Evolutionary conservation across 1,284 basidiomycete species (phyloP).

Genomic region (Omphalotus olearius): DNA sequence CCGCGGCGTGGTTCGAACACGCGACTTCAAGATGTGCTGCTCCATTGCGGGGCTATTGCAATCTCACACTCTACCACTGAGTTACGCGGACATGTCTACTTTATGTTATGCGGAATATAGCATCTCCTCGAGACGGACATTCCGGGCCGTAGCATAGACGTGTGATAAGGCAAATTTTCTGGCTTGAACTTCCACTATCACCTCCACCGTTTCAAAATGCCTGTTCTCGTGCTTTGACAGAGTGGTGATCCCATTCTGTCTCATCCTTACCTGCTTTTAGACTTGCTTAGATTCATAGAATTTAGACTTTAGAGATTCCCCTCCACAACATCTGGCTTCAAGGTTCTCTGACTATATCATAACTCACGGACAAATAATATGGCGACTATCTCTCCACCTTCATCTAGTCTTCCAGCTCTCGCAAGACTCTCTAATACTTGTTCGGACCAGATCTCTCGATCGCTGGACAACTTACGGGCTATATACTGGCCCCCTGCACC

Average conservation of each 20-base stretch:
- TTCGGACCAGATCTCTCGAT: conserved; percentile 24
- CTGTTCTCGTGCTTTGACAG: conserved; percentile 32
- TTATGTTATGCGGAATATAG: too few species aligned
- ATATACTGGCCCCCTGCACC: conserved; percentile 34
- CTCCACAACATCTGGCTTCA: too few species aligned
- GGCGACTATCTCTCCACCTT: conserved; percentile 6
- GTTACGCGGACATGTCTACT: neutral
- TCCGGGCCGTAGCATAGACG: too few species aligned
- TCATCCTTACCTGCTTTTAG: neutral
- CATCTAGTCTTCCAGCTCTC: conserved; percentile 38
- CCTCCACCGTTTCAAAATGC: conserved; percentile 27
- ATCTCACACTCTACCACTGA: conserved; percentile 3
- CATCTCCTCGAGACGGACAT: too few species aligned
- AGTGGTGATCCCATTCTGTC: conserved; percentile 21
- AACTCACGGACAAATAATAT: neutral
- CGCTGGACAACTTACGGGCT: conserved; percentile 31
- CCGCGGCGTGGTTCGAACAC: conserved; percentile 2
- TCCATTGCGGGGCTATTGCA: neutral
- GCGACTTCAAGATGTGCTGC: conserved; percentile 1
- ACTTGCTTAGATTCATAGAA: conserved; percentile 19
- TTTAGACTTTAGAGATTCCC: conserved; percentile 22
- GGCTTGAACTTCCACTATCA: neutral
- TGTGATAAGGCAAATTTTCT: neutral
- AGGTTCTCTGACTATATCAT: conserved; percentile 14
- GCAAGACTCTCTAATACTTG: conserved; percentile 26